These are phyloP conservation scores for Silene vulgaris DNA, from an alignment of 179 eudicot species.

Conservation along the genomic window DNA sequence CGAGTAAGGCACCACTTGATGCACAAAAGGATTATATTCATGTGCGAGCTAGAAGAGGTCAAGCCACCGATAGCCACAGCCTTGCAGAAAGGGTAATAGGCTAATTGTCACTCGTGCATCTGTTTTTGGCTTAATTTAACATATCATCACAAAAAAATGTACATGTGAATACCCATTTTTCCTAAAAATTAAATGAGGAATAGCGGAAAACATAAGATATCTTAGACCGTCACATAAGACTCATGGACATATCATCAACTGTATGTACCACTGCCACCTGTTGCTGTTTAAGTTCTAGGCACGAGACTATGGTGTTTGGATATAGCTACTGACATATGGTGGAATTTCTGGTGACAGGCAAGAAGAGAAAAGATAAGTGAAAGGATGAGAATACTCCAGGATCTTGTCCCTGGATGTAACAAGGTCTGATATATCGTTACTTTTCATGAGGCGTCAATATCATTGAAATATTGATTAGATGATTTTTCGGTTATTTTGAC, in stretches of 20 bases:
- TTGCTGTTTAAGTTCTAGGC: background rate
- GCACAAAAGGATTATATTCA: conserved; percentile 81
- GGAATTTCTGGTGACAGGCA: conserved; percentile 51
- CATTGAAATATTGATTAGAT: background rate
- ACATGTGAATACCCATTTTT: background rate
- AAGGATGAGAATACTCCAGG: conserved; percentile 91
- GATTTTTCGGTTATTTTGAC: background rate
- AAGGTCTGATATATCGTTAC: conserved; percentile 36
- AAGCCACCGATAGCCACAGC: conserved; percentile 47
- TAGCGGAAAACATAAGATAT: too few relatives aligned
- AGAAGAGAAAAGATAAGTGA: conserved; percentile 96
- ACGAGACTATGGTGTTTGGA: background rate
- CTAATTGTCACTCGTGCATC: background rate
- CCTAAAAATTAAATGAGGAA: too few relatives aligned
- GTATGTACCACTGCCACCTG: too few relatives aligned
- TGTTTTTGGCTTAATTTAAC: background rate
- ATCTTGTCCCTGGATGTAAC: conserved; percentile 90
- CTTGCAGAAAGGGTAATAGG: conserved; percentile 60
- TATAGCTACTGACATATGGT: background rate
- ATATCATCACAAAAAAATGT: background rate
- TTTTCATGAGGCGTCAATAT: too few relatives aligned
- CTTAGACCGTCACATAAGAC: too few relatives aligned
- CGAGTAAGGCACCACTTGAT: conserved; percentile 49
- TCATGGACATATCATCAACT: too few relatives aligned
- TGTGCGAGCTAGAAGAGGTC: conserved; percentile 89